Percentiles rank a stretch among this genome's conserved stretches.
phyloP scores from a whole-genome alignment of 768 basidiomycete species.

The Steccherinum ochraceum region DNA sequence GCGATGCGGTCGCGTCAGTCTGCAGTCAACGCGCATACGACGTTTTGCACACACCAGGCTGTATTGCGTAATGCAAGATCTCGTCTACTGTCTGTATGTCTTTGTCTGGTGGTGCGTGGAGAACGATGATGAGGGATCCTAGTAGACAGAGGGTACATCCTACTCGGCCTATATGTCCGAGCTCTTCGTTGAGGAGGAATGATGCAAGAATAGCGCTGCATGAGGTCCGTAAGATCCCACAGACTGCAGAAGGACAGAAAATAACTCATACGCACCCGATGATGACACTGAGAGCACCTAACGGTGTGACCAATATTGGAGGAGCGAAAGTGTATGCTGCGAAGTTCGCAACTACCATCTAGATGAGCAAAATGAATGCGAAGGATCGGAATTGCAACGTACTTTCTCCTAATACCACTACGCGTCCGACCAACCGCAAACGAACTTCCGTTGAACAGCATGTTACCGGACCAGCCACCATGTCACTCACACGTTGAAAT shows the following conservation, averaged over 20 bases:
- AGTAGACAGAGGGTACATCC: slow-evolving; percentile 81
- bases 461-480: too few relatives aligned
- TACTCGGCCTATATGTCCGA: slow-evolving; percentile 87
- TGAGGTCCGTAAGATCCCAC: slow-evolving; percentile 1
- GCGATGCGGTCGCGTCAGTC: neutral
- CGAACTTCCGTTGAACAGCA: too few relatives aligned
- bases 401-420: slow-evolving; percentile 95
- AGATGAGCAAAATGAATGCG: neutral
- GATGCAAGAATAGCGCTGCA: slow-evolving; percentile 88
- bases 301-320: slow-evolving; percentile 94
- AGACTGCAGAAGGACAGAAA: slow-evolving; percentile 2
- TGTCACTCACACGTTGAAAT: slow-evolving; percentile 76
- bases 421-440: neutral
- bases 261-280: slow-evolving; percentile 78
- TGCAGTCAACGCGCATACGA: neutral
- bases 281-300: slow-evolving; percentile 94
- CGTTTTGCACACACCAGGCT: slow-evolving; percentile 58
- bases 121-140: slow-evolving; percentile 89
- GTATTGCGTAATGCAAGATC: slow-evolving; percentile 86
- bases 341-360: slow-evolving; percentile 86
- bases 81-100: slow-evolving; percentile 90
- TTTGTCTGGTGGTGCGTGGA: slow-evolving; percentile 96
- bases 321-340: slow-evolving; percentile 98
- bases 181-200: slow-evolving; percentile 85
- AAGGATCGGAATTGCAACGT: slow-evolving; percentile 18